Conservation (phyloP, 164 flowering plant genomes). For the Vitis rupestris region DNA sequence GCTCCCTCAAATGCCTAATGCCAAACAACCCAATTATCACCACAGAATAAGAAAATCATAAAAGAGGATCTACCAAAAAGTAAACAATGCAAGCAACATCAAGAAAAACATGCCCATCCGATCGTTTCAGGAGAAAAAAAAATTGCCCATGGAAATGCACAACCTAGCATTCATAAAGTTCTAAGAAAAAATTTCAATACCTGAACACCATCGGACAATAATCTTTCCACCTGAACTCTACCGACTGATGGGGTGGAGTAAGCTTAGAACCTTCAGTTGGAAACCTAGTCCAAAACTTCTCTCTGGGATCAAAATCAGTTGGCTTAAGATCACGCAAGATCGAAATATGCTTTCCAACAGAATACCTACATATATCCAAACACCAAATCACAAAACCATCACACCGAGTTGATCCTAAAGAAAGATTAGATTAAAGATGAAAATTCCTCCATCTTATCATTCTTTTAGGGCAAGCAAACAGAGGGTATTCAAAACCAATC, state of each 20-base stretch:
- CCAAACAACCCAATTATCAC: slow-evolving; percentile 3
- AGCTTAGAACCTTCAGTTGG: slow-evolving; percentile 67
- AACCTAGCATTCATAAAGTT: neutral
- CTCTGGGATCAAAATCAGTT: slow-evolving; percentile 65
- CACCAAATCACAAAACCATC: slow-evolving; percentile 4
- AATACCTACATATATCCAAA: slow-evolving; percentile 41
- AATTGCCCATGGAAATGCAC: neutral
- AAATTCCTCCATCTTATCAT: too few species aligned
- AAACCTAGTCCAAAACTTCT: slow-evolving; percentile 78
- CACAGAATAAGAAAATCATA: neutral
- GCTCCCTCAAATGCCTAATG: slow-evolving; percentile 62
- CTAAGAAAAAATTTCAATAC: slow-evolving; percentile 22
- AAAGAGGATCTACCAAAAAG: too few species aligned
- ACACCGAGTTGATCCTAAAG: too few species aligned
- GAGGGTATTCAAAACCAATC: too few species aligned
- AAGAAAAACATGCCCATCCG: neutral
- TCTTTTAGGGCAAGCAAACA: too few species aligned
- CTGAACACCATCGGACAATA: slow-evolving; percentile 73
- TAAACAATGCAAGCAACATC: neutral
- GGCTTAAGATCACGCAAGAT: slow-evolving; percentile 39
- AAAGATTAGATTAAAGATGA: too few species aligned
- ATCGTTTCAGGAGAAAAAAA: neutral
- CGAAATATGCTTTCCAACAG: slow-evolving; percentile 69
- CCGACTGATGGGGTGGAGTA: slow-evolving; percentile 68
- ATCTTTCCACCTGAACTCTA: slow-evolving; percentile 77